Conservation (phyloP, 2,329 filamentous ascomycete species). For the Cladosporium phlei region DNA sequence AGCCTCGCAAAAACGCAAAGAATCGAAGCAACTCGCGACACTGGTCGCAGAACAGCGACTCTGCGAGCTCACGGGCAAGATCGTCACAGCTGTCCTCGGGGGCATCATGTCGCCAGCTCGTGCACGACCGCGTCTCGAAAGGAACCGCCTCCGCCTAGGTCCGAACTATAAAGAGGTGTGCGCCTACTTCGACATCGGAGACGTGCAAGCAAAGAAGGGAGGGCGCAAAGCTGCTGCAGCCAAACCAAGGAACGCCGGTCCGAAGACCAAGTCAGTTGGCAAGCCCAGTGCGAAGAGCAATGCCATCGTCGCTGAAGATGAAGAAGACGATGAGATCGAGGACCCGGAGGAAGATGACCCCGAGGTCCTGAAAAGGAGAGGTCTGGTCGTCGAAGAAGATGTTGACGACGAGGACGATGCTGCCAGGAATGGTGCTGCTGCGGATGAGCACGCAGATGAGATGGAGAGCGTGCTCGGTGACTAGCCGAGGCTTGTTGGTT, state of each 20-base stretch:
- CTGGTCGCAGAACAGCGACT: constrained; percentile 79
- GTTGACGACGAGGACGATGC: constrained; percentile 10
- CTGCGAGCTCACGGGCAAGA: constrained; percentile 78
- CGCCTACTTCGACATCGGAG: constrained; percentile 67
- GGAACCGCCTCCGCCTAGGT: constrained; percentile 77
- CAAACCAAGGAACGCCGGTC: constrained; percentile 25
- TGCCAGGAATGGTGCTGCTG: constrained; percentile 53
- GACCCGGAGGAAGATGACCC: constrained; percentile 42
- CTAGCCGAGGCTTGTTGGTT: no score
- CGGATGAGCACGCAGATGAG: constrained; percentile 34
- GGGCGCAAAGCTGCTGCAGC: constrained; percentile 35
- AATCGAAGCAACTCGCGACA: constrained; percentile 50
- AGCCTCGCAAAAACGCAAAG: constrained; percentile 54
- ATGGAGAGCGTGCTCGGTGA: constrained; percentile 42
- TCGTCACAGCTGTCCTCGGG: constrained; percentile 74
- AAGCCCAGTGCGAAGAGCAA: constrained; percentile 41
- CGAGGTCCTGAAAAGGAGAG: constrained; percentile 20
- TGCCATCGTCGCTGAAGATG: constrained; percentile 39
- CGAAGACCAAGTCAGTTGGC: constrained; percentile 32
- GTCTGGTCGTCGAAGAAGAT: constrained; percentile 26
- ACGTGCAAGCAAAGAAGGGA: constrained; percentile 46
- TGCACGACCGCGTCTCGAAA: constrained; percentile 65
- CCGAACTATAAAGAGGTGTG: constrained; percentile 81
- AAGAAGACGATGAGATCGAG: constrained; percentile 33
- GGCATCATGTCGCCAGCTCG: constrained; percentile 66